Evolutionary conservation across 148 eudicot species (phyloP), one percentile per base, ranked within the genome.

Genomic region (Talinum fruticosum): DNA sequence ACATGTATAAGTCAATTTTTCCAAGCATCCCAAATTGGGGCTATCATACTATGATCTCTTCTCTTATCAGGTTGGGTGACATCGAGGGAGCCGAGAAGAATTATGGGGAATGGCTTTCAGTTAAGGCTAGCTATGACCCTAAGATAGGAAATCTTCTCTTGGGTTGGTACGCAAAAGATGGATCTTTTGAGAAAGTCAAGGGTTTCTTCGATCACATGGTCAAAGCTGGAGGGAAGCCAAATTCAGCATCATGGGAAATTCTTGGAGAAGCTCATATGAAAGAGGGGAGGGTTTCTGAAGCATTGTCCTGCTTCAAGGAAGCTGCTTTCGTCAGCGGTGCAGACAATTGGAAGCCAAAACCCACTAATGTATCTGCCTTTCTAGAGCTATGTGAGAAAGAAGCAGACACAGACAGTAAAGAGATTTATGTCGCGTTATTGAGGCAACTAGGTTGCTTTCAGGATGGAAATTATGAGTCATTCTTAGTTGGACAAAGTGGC

Each of bases 41-140:
- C 13, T 91, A 95, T 83, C 89, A 91, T 77, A 59, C 92, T 47
- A 72, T 90, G 74, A 87, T 95, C 23, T 89, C 96, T 66, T 77
- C 99, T 29, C 86, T 95, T 69, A 76, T 88, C 32, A 86, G 92
- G 80, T 38, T 88, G 15, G 93, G 85, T 70, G 97, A 95, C 74
- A 87, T 92, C 62, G 87, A 87, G 76, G 96, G 92, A 69, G 96
- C 90, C 0, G 94, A 95, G 87, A 82, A 75, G 37, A 65, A 91
- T 16, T 95, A 86, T 68, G 84, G 87, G 26, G 96, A 91, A 76
- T 95, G 97, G 99, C 80, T 87, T 26, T 18, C 82, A 2, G 84
- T 84, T 69, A 91, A 90, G 82, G 59, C 85, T 28, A 47, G 78
- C 13, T 87, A 83, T 75, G 98, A 95, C 66, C 87, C 97, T 78